Base-by-base conservation (phyloP, 1,284 basidiomycete species). In the Stygiomarasmius scandens region DNA sequence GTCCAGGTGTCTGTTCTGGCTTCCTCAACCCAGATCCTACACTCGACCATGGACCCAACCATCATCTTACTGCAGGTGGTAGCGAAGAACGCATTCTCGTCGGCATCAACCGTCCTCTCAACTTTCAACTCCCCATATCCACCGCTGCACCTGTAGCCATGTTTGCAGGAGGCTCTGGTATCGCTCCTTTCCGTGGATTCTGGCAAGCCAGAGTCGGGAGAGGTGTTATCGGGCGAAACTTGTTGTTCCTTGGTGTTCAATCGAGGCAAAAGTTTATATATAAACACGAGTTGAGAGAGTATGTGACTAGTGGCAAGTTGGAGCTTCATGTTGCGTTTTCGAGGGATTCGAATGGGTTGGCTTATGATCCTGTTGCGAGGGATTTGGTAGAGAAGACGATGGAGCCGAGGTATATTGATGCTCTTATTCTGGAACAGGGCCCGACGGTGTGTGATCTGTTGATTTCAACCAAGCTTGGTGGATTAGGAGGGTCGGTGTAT, bases 241-340 rank as follows among this genome's bases (percentile, higher is more conserved):
- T 59, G 29, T 29, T 56, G 10, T 59, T 59, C 54, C 44, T 59
- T 4, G 58, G 58, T 19, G 58, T 59, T 2, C 58, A 59, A 56
- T 56, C 54, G 3, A 16, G 58, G 12, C 20, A 59, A 43, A 55
- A 56, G 20, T 59, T 59, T 49, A 10, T 59, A 3, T 59, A 59
- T 29, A 59, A 59, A 44, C 54, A 59, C 36, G 58, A 59, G 20
- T 36, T 59, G 19, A 46, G 58, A 2, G 49, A 59, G 2, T 38
- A 56, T 48, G 58, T 59, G 22, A 43, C 23, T 16, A 29, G 32
- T 14, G 58, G 58, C 1, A 55, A 56, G 22, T 48, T 59, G 1
- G 58, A 59, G 23, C 27, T 59, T 22, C 58, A 59, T 32, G 58
- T 59, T 20, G 58, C 58, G 11, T 59, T 59, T 38, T 59, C 58